Conservation (phyloP, 2,329 filamentous ascomycete genomes). For the Aspergillus nomiae region DNA sequence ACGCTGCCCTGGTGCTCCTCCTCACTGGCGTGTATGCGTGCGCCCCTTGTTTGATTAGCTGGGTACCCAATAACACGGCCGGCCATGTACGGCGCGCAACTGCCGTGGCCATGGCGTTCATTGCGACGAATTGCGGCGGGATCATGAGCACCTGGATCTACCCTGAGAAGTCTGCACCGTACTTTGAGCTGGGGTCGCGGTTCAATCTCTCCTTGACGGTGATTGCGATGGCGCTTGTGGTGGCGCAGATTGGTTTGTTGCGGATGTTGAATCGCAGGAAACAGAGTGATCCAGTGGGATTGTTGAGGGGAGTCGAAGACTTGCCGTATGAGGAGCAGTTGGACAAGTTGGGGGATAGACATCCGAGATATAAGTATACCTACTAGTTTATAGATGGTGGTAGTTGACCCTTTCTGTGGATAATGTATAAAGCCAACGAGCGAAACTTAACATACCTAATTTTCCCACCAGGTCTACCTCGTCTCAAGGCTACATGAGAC, state of each 20-base stretch:
- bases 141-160: constrained; percentile 19
- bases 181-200: constrained; percentile 9
- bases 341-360: constrained; percentile 14
- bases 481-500: too few species aligned
- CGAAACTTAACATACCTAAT: too few species aligned
- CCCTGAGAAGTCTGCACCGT: constrained; percentile 13
- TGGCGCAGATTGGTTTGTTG: constrained; percentile 11
- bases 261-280: constrained; percentile 12
- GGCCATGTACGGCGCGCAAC: constrained; percentile 10
- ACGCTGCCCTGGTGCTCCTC: constrained; percentile 12
- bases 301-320: constrained; percentile 10
- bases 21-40: constrained; percentile 15
- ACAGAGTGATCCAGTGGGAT: background rate
- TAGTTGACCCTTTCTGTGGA: background rate
- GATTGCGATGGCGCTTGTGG: constrained; percentile 8
- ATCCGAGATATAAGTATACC: constrained; percentile 18
- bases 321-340: constrained; percentile 13
- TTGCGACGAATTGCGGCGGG: constrained; percentile 10
- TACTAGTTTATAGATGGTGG: constrained; percentile 8
- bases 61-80: constrained; percentile 16
- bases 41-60: constrained; percentile 15
- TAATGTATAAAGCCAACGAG: too few species aligned
- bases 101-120: constrained; percentile 14
- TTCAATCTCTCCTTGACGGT: constrained; percentile 13
- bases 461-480: too few species aligned